These are phyloP conservation scores for Tranzscheliella williamsii DNA, from an alignment of 1,284 basidiomycete species.

Conservation along the genomic window DNA sequence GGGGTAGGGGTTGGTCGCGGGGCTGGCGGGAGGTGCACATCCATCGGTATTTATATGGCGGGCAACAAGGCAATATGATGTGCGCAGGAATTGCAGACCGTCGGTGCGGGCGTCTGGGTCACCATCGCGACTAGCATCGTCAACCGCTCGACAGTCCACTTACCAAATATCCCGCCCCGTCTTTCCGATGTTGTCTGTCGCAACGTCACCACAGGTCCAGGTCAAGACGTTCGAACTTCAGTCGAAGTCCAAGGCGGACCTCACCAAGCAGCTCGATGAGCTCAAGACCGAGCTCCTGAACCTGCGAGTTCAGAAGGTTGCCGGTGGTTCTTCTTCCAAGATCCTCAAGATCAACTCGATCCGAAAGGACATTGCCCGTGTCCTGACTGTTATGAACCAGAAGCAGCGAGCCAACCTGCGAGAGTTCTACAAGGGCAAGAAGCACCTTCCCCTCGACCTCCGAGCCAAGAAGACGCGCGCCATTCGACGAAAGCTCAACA, in stretches of 20 bases:
- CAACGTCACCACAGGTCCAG: constrained; percentile 62
- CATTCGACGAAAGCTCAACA: constrained; percentile 91
- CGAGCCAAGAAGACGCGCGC: constrained; percentile 98
- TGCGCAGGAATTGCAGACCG: too few species aligned
- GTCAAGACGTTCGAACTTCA: constrained; percentile 98
- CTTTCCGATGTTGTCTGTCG: too few species aligned
- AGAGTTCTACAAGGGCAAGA: constrained; percentile 98
- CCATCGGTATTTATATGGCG: too few species aligned
- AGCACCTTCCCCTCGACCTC: constrained; percentile 94
- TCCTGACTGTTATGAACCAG: constrained; percentile 97
- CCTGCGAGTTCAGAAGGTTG: constrained; percentile 96
- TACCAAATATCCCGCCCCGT: too few species aligned
- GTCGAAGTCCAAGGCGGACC: constrained; percentile 98
- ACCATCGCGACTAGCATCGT: too few species aligned
- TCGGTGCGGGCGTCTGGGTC: too few species aligned
- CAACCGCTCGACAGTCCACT: too few species aligned
- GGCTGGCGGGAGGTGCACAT: too few species aligned
- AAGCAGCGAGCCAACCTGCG: constrained; percentile 96
- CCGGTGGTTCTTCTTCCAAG: constrained; percentile 92
- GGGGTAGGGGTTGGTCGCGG: too few species aligned
- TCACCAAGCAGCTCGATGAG: constrained; percentile 90
- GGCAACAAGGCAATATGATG: too few species aligned
- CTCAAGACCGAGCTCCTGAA: constrained; percentile 90
- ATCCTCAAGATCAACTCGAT: constrained; percentile 81
- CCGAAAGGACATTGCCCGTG: constrained; percentile 98